A percentile compares a stretch with the other conserved stretches of the same genome.
phyloP scores from a whole-genome alignment of 495 filamentous ascomycete genomes.

The Pyronema omphalodes region DNA sequence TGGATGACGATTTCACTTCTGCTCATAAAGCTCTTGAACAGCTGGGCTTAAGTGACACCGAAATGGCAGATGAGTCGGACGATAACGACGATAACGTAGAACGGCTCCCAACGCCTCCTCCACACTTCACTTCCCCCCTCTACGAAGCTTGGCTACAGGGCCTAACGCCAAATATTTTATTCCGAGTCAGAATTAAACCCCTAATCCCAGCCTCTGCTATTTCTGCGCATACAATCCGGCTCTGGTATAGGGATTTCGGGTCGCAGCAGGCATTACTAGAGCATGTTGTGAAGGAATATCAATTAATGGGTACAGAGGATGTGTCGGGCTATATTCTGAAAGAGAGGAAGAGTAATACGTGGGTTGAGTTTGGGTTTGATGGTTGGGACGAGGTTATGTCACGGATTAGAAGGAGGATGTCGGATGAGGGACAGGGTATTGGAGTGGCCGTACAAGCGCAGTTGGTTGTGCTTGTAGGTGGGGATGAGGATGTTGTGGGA shows the following conservation, averaged over 20 bases:
- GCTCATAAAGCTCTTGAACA: no score
- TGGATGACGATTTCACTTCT: no score
- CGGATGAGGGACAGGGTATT: not conserved
- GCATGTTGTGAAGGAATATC: not conserved
- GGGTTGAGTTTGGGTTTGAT: not conserved
- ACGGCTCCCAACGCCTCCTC: not conserved
- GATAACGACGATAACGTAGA: no score
- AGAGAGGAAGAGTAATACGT: not conserved
- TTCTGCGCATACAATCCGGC: not conserved
- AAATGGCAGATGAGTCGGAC: no score
- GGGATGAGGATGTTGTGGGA: not conserved
- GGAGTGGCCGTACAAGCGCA: not conserved
- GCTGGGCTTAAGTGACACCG: no score
- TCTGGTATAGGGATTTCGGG: not conserved
- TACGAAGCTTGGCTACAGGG: not conserved
- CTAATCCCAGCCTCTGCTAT: not conserved
- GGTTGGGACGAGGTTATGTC: not conserved
- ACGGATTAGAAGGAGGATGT: not conserved
- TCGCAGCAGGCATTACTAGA: not conserved
- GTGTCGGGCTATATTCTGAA: not conserved
- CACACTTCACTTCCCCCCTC: not conserved
- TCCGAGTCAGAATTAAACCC: not conserved
- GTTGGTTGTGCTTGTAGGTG: not conserved
- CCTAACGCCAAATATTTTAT: not conserved
- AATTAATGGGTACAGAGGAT: not conserved